Evolutionary conservation across 495 filamentous ascomycete species (phyloP).

Genomic region (Margaritispora aquatica): DNA sequence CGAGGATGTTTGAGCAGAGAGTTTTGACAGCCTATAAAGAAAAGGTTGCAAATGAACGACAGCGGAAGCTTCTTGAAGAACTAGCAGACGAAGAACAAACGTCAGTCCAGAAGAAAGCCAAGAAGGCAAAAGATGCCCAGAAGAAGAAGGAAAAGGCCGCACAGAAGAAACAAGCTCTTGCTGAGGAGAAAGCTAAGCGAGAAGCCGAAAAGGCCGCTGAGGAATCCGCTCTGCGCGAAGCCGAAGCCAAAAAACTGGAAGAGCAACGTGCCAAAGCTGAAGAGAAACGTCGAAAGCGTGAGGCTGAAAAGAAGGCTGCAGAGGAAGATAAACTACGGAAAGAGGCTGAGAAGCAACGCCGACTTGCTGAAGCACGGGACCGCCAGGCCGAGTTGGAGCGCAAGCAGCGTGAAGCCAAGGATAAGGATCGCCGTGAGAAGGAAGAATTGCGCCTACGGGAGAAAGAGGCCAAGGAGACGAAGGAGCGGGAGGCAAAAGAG

Average conservation of each 20-base stretch:
- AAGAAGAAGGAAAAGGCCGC: slow-evolving; percentile 88
- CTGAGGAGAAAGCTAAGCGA: slow-evolving; percentile 79
- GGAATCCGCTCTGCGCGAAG: slow-evolving; percentile 68
- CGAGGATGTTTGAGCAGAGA: slow-evolving; percentile 97
- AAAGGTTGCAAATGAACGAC: slow-evolving; percentile 88
- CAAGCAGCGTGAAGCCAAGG: slow-evolving; percentile 66
- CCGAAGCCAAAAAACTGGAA: slow-evolving; percentile 73
- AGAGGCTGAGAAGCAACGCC: slow-evolving; percentile 72
- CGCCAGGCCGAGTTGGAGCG: slow-evolving; percentile 70
- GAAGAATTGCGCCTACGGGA: slow-evolving; percentile 52
- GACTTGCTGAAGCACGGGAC: slow-evolving; percentile 76
- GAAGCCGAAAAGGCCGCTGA: slow-evolving; percentile 91
- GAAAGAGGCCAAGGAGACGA: slow-evolving; percentile 44
- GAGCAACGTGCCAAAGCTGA: slow-evolving; percentile 75
- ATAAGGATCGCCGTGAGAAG: slow-evolving; percentile 60
- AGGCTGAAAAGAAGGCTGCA: slow-evolving; percentile 84
- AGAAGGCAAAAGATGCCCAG: slow-evolving; percentile 88
- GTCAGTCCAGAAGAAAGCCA: slow-evolving; percentile 73
- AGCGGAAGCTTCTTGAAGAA: slow-evolving; percentile 87
- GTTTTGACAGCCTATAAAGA: slow-evolving; percentile 96
- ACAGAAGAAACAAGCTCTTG: slow-evolving; percentile 75
- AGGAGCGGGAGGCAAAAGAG: slow-evolving; percentile 64
- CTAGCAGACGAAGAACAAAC: slow-evolving; percentile 74
- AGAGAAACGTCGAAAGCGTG: slow-evolving; percentile 85
- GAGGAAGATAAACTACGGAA: slow-evolving; percentile 79